phyloP scores from a whole-genome alignment of 352 stramenopile species.

The Phytophthora ramorum region DNA sequence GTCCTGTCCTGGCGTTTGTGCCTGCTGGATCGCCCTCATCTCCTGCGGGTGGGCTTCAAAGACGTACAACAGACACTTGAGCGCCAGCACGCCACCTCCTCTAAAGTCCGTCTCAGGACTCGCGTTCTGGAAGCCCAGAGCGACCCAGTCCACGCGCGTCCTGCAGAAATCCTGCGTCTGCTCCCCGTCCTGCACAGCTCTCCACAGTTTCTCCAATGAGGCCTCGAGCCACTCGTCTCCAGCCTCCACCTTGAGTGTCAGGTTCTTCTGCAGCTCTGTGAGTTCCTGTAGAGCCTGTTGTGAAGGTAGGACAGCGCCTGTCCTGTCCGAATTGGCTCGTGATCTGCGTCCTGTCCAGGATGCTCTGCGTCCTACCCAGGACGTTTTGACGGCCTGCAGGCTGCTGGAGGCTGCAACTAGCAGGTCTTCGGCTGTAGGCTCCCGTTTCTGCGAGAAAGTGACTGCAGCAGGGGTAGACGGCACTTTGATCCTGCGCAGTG shows the following conservation, averaged over 20 bases:
- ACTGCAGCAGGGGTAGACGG: constrained; percentile 51
- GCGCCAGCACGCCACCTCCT: constrained; percentile 75
- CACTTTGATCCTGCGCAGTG: constrained; percentile 53
- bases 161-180: constrained; percentile 45
- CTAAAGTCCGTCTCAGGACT: constrained; percentile 88
- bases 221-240: constrained; percentile 71
- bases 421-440: constrained; percentile 72
- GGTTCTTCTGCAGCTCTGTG: constrained; percentile 57
- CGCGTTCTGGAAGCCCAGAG: constrained; percentile 78
- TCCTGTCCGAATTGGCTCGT: constrained; percentile 24
- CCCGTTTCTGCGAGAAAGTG: constrained; percentile 61
- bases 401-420: constrained; percentile 56
- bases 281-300: constrained; percentile 53
- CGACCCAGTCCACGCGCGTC: constrained; percentile 65
- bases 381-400: constrained; percentile 56
- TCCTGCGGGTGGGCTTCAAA: constrained; percentile 78
- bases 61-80: constrained; percentile 88
- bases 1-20: constrained; percentile 47
- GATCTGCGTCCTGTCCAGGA: constrained; percentile 33
- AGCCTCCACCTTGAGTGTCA: constrained; percentile 68
- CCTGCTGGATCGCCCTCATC: constrained; percentile 68
- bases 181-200: constrained; percentile 33
- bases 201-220: constrained; percentile 70
- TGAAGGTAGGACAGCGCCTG: constrained; percentile 33
- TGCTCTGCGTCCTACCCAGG: constrained; percentile 30